Conservation (phyloP, 805 yeast genomes). For the Kodamaea lidongshanica region DNA sequence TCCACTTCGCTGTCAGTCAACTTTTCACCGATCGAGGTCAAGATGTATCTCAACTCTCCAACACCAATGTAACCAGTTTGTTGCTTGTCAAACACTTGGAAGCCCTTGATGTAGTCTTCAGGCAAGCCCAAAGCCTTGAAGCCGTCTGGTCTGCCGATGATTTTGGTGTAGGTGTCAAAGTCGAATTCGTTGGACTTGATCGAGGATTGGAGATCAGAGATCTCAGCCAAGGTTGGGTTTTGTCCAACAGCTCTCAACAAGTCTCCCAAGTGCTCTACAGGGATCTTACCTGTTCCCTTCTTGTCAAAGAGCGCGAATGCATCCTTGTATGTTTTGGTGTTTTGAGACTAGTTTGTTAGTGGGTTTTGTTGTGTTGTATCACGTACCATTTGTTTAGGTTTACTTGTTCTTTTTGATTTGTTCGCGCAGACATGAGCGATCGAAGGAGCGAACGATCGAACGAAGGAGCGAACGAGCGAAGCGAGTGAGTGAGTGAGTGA, state of each 20-base stretch:
- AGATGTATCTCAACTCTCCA: constrained; percentile 91
- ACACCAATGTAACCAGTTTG: constrained; percentile 94
- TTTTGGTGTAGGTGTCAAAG: constrained; percentile 68
- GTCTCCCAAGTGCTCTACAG: constrained; percentile 82
- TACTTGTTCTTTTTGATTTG: neutral
- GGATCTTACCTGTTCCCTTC: constrained; percentile 88
- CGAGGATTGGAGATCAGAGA: constrained; percentile 41
- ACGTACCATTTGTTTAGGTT: constrained; percentile 1
- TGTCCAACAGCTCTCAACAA: constrained; percentile 95
- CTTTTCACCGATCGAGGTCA: constrained; percentile 95
- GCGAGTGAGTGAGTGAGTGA: too few relatives aligned
- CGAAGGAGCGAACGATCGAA: too few relatives aligned
- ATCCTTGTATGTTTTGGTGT: constrained; percentile 61
- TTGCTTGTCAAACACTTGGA: constrained; percentile 97
- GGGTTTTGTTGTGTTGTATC: neutral
- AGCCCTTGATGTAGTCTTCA: constrained; percentile 81
- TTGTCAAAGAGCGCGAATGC: constrained; percentile 96
- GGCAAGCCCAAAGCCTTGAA: constrained; percentile 85
- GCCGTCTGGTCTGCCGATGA: constrained; percentile 81
- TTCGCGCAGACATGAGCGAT: too few relatives aligned
- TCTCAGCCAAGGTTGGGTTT: constrained; percentile 92
- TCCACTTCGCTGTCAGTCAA: constrained; percentile 87
- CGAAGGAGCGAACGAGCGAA: too few relatives aligned
- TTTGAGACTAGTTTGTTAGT: constrained; percentile 29
- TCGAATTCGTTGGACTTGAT: constrained; percentile 50